Percentiles rank a stretch among this genome's conserved stretches.
Conservation (phyloP, 139 green algal genomes). For the Auxenochlorella pyrenoidosa region DNA sequence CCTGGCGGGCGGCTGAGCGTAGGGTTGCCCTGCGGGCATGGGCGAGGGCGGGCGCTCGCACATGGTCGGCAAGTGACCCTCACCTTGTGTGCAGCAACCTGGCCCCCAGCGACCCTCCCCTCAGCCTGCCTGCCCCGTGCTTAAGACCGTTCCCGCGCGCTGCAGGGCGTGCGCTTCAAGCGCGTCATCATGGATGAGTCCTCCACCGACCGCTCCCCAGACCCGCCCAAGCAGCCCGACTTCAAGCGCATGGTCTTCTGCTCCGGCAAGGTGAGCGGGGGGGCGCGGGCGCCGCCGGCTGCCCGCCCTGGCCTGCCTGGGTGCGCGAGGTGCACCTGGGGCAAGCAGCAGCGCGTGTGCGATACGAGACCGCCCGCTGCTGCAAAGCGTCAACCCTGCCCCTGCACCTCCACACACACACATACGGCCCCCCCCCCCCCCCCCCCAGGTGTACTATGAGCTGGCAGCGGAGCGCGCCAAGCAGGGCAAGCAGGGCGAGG, state of each 20-base stretch:
- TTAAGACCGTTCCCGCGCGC: not conserved
- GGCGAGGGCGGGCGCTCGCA: no score
- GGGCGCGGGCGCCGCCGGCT: no score
- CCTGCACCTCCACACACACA: not conserved
- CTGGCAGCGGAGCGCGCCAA: conserved; percentile 88
- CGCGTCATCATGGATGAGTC: conserved; percentile 97
- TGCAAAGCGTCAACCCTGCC: no score
- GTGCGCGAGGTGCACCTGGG: not conserved
- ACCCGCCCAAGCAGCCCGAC: conserved; percentile 68
- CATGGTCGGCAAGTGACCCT: no score
- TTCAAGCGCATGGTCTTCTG: conserved; percentile 93
- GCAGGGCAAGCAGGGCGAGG: conserved; percentile 65
- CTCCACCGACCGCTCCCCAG: conserved; percentile 62
- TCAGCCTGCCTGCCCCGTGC: no score
- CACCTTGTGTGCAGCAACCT: no score
- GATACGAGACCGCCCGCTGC: no score
- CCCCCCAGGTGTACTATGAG: conserved; percentile 93
- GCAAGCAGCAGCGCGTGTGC: no score
- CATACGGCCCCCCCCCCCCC: not conserved
- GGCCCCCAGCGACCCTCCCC: no score
- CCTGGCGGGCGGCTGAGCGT: no score
- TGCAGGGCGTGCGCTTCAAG: conserved; percentile 85
- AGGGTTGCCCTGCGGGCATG: no score
- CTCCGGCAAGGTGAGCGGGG: conserved; percentile 78
- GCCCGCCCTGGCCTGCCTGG: no score